Evolutionary conservation across 2,329 filamentous ascomycete genomes (phyloP).

Genomic region (Orbilia quercus): DNA sequence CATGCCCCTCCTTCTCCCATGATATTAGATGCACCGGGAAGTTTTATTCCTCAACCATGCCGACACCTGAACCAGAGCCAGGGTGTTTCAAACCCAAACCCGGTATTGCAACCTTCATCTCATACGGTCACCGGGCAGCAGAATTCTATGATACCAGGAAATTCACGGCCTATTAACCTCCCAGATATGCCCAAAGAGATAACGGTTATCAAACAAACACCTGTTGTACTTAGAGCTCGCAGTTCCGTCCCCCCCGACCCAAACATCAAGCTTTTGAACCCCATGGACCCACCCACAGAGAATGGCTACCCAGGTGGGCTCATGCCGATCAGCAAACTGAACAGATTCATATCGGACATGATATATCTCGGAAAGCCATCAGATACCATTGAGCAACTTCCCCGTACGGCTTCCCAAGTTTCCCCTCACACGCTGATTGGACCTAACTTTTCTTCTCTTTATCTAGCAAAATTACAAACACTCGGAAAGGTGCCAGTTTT

Average conservation of each 20-base stretch:
- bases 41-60: too few relatives aligned
- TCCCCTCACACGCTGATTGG: background rate
- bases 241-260: background rate
- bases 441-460: slow-evolving; percentile 1
- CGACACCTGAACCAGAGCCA: too few relatives aligned
- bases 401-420: slow-evolving; percentile 10
- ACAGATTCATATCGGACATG: slow-evolving; percentile 23
- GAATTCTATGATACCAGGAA: background rate
- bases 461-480: slow-evolving; percentile 13
- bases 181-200: slow-evolving; percentile 2
- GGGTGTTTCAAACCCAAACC: too few relatives aligned
- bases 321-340: slow-evolving; percentile 9
- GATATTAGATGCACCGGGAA: background rate
- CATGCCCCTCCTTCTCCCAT: slow-evolving; percentile 2
- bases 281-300: slow-evolving; percentile 1
- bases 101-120: too few relatives aligned
- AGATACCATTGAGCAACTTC: background rate
- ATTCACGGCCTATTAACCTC: background rate
- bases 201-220: background rate
- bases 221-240: too few relatives aligned
- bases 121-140: too few relatives aligned
- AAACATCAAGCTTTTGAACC: background rate
- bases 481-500: slow-evolving; percentile 14
- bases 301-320: slow-evolving; percentile 3
- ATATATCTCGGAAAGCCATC: slow-evolving; percentile 30